Conservation (phyloP, 78 protist species). For the Dictyostelium intermedium region DNA sequence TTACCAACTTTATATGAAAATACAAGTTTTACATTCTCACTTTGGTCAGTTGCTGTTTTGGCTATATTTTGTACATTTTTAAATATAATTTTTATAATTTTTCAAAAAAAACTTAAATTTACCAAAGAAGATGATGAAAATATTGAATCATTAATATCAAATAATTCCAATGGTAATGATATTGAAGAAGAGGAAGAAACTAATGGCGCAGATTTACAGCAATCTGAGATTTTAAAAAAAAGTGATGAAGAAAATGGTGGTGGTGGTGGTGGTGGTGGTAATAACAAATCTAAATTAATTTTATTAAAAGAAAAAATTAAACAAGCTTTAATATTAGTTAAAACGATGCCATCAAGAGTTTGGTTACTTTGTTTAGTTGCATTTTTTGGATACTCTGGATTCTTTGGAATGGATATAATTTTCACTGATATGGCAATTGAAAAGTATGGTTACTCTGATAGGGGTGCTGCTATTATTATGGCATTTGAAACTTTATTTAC, state of each 20-base stretch:
- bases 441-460: slow-evolving; percentile 40
- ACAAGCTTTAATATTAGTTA: background rate
- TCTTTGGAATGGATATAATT: slow-evolving; percentile 67
- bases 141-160: background rate
- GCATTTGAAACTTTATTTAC: slow-evolving; percentile 35
- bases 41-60: slow-evolving; percentile 29
- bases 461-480: slow-evolving; percentile 29
- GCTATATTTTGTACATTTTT: background rate
- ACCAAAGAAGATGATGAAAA: background rate
- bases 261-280: no score
- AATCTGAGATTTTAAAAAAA: background rate
- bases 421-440: slow-evolving; percentile 54
- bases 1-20: slow-evolving; percentile 24
- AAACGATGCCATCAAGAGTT: slow-evolving; percentile 15
- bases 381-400: slow-evolving; percentile 57
- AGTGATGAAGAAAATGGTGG: background rate
- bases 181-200: no score
- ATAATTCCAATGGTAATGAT: no score
- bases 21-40: background rate
- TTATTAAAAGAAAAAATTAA: background rate
- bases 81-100: slow-evolving; percentile 27
- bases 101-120: background rate
- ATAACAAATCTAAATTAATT: background rate
- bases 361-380: slow-evolving; percentile 12
- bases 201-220: background rate